These are phyloP conservation scores for Senna siamea DNA, from an alignment of 306 rosid genomes.

Conservation along the genomic window DNA sequence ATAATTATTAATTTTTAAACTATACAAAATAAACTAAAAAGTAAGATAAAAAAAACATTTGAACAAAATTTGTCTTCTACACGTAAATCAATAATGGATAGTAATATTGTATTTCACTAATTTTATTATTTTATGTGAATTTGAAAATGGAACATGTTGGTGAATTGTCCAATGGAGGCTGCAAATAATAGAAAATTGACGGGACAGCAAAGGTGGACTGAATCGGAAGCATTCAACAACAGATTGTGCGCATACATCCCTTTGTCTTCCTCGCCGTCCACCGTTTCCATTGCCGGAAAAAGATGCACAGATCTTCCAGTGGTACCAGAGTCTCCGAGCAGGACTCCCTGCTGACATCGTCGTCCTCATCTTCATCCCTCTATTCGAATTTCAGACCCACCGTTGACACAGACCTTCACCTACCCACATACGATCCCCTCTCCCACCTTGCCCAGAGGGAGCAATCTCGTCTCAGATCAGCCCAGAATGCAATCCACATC, in stretches of 20 bases:
- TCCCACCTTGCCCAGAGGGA: conserved; percentile 69
- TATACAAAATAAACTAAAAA: too few species aligned
- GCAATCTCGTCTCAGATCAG: conserved; percentile 61
- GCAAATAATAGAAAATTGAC: not conserved
- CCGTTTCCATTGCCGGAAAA: not conserved
- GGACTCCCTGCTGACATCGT: not conserved
- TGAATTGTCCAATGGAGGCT: not conserved
- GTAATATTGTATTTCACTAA: too few species aligned
- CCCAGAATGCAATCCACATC: conserved; percentile 68
- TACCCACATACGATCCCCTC: conserved; percentile 81
- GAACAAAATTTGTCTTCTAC: too few species aligned
- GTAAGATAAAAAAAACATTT: too few species aligned
- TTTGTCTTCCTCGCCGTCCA: not conserved
- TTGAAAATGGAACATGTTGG: too few species aligned
- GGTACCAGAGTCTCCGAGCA: conserved; percentile 32
- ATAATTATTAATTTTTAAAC: too few species aligned
- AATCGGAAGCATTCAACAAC: not conserved
- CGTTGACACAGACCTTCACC: conserved; percentile 42
- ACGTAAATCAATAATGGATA: too few species aligned
- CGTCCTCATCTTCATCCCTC: conserved; percentile 18
- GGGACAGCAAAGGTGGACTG: not conserved
- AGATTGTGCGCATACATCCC: not conserved
- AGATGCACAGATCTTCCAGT: conserved; percentile 55
- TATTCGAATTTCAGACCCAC: conserved; percentile 19
- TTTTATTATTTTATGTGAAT: too few species aligned